Evolutionary conservation across 345 rosid genomes (phyloP), one percentile per base, ranked within the genome.

Genomic region (Erysimum cheiranthoides): DNA sequence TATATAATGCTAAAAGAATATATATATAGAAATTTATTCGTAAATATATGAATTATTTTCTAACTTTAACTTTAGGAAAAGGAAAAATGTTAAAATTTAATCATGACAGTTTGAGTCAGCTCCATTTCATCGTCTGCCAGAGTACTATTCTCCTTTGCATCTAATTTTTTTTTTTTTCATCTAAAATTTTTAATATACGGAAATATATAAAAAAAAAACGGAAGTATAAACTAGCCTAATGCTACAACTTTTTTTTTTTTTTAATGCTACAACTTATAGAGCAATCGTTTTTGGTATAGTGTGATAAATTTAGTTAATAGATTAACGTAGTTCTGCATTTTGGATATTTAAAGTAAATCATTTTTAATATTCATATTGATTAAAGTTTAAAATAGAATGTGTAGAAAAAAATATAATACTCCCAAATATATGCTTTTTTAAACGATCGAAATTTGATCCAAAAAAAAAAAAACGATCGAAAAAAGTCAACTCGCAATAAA

Each of bases 41-140:
- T 64, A 54, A 2, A 8, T 57, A 1, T 57, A 28, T 25, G 42
- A 47, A 58, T 66, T 66, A 30, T 49, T 68, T 67, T 59, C 4
- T 59, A 13, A 4, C 61, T 75, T 67, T 50, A 46, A 67, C 73
- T 68, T 75, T 59, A 17, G 28, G 32, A 40, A 67, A 74, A 67
- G 10, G 35, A 67, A 36, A 70, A 13, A 52, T 11, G 21, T 38
- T 5, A 57, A 36, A 66, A 16, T 45, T 35, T 66, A 32, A 53
- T 53, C 28, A 73, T 53, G 71, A 63, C 10, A 47, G 34, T 57
- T 25, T 43, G 38, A 43, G 57, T 35, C 21, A 46, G 49, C 50
- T 73, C 50, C 25, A 66, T 65, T 64, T 65, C 31, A 34, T 45
- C 35, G 72, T 30, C 17, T 32, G 45, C 18, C 14, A 56, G 5